Evolutionary conservation across 2,329 filamentous ascomycete genomes (phyloP), one percentile per base, ranked within the genome.

Genomic region (Botrytis pseudocinerea): DNA sequence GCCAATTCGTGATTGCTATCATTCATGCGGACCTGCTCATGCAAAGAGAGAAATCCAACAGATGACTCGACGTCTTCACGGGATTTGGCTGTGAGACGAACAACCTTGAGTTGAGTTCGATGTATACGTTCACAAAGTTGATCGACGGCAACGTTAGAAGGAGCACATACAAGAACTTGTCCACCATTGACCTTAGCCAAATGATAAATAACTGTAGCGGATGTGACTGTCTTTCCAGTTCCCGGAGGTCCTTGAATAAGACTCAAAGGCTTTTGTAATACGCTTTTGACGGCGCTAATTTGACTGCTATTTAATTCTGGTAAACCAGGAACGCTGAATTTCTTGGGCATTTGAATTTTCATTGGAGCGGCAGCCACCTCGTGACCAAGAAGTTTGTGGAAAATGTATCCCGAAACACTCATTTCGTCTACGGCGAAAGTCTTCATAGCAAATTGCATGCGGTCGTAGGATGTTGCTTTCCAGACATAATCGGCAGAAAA

Each of bases 361-460:
- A 98, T 96, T 9, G 95, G 94, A 69, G 94, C 95, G 57, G 95
- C 91, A 42, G 94, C 94, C 74, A 98, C 96, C 81, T 98, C 95
- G 80, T 98, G 94, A 71, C 96, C 96, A 46, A 99, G 89, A 35
- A 99, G 88, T 77, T 96, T 96, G 82, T 99, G 96, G 85, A 98
- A 99, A 76, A 99, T 97, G 83, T 98, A 99, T 54, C 96, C 96
- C 35, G 96, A 98, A 61, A 99, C 95, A 80, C 95, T 98, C 92
- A 97, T 93, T 83, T 99, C 96, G 78, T 99, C 95, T 62, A 98
- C 91, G 9, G 96, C 96, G 81, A 99, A 99, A 0, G 94, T 98
- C 87, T 98, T 98, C 95, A 99, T 98, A 71, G 96, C 97, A 77
- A 95, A 90, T 82, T 99, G 96, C 96, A 99, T 99, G 76, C 96